Evolutionary conservation across 257 asterid species (phyloP).

Genomic region (Scutellaria galericulata): DNA sequence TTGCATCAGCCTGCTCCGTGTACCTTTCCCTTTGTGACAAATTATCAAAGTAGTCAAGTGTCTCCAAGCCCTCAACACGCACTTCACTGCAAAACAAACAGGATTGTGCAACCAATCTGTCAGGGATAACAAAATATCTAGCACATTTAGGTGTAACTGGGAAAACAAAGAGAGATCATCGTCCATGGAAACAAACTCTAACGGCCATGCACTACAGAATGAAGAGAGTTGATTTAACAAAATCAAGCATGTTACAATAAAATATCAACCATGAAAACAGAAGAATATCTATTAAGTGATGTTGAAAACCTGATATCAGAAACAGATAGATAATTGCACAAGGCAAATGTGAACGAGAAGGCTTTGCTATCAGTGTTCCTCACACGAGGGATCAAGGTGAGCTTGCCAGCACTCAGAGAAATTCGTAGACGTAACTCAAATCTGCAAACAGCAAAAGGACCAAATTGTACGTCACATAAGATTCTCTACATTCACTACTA

Average conservation of each 20-base stretch:
- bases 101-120: slow-evolving; percentile 47
- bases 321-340: slow-evolving; percentile 73
- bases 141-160: slow-evolving; percentile 30
- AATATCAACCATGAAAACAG: slow-evolving; percentile 30
- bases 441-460: slow-evolving; percentile 50
- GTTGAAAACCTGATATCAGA: slow-evolving; percentile 76
- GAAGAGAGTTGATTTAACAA: neutral
- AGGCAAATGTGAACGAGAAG: slow-evolving; percentile 70
- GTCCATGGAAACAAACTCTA: slow-evolving; percentile 15
- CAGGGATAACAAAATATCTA: slow-evolving; percentile 38
- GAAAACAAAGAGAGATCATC: slow-evolving; percentile 23
- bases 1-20: slow-evolving; percentile 92
- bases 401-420: slow-evolving; percentile 68
- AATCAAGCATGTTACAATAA: slow-evolving; percentile 13
- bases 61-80: slow-evolving; percentile 93
- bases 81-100: slow-evolving; percentile 78
- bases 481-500: slow-evolving; percentile 14
- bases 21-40: slow-evolving; percentile 64
- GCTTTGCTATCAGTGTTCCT: slow-evolving; percentile 72
- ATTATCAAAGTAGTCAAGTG: slow-evolving; percentile 79
- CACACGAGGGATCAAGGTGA: slow-evolving; percentile 77
- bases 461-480: slow-evolving; percentile 22
- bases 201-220: neutral
- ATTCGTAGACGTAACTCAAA: slow-evolving; percentile 81
- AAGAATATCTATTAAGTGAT: slow-evolving; percentile 29